Evolutionary conservation across 352 stramenopile species (phyloP), one percentile per base, ranked within the genome.

Genomic region (Globisporangium splendens): DNA sequence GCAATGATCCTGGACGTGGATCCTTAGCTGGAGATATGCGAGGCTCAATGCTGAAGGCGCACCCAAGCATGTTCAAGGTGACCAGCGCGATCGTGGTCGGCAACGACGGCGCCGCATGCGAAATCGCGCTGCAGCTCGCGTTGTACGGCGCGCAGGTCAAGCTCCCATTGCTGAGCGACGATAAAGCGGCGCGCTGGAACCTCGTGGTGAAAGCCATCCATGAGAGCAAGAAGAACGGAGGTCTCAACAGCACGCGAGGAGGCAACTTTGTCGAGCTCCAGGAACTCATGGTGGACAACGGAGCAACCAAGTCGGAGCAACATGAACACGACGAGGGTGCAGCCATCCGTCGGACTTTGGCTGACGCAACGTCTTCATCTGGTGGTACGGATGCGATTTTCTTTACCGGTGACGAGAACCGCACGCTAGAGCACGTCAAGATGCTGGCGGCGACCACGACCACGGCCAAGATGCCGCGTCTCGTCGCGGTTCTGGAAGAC

Each of bases 131-230:
- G 8, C 70, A 87, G 48, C 63, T 90, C 8, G 84, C 74, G 14
- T 56, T 86, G 3, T 84, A 84, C 50, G 79, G 79, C n/a, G 79
- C 77, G 4, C 63, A 69, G 39, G 80, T 90, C 12, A 86, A 79
- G 39, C 68, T 88, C n/a, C 80, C 80, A 4, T 54, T 86, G 22
- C 59, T 89, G 6, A 73, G 86, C 39, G 66, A 87, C 42, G 73
- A 86, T 8, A 35, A 35, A 8, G 5, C 28, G 28, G 24, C 31
- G 8, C 48, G 48, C 28, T 54, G 48, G 48, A 28, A 54, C 10
- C 6, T 38, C 15, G 24, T 54, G 3, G 7, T 28, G 48, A 28
- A 43, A 8, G 14, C 28, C 24, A 43, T 54, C 28, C 15, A 28
- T 17, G 24, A 54, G 11, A 18, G 48, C 15, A 35, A 11, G 47